Evolutionary conservation across 2,329 filamentous ascomycete genomes (phyloP).

Genomic region (Aspergillus sp.): DNA sequence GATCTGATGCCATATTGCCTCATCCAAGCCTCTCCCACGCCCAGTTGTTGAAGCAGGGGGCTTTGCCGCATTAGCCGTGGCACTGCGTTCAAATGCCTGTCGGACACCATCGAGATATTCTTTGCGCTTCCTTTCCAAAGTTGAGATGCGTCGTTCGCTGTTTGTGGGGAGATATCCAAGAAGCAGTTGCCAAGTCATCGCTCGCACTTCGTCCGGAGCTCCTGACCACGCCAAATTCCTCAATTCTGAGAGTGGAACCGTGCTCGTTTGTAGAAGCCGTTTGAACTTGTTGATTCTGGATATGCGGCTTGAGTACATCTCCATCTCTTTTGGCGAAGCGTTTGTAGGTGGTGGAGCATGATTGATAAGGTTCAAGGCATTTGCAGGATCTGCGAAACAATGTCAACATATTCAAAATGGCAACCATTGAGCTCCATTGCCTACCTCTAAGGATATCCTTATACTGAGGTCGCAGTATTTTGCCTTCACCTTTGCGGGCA

Average conservation of each 20-base stretch:
- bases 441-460: slow-evolving; percentile 82
- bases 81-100: slow-evolving; percentile 57
- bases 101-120: slow-evolving; percentile 91
- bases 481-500: slow-evolving; percentile 84
- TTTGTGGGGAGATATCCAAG: slow-evolving; percentile 96
- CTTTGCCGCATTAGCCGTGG: slow-evolving; percentile 33
- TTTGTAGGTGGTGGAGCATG: slow-evolving; percentile 71
- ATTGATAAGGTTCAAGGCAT: slow-evolving; percentile 88
- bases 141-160: slow-evolving; percentile 83
- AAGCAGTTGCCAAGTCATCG: slow-evolving; percentile 98
- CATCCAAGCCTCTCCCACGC: slow-evolving; percentile 74
- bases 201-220: slow-evolving; percentile 87
- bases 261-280: slow-evolving; percentile 84
- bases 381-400: slow-evolving; percentile 63
- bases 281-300: slow-evolving; percentile 99
- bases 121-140: slow-evolving; percentile 88
- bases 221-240: slow-evolving; percentile 89
- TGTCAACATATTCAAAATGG: slow-evolving; percentile 9
- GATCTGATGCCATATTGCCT: slow-evolving; percentile 99
- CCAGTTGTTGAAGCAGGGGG: slow-evolving; percentile 42
- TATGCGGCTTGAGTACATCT: slow-evolving; percentile 81
- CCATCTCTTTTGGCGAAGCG: slow-evolving; percentile 75
- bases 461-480: slow-evolving; percentile 94
- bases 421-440: neutral
- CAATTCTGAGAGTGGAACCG: slow-evolving; percentile 78